Conservation (phyloP, 169 alveolate species). For the Plasmodium reichenowi region DNA sequence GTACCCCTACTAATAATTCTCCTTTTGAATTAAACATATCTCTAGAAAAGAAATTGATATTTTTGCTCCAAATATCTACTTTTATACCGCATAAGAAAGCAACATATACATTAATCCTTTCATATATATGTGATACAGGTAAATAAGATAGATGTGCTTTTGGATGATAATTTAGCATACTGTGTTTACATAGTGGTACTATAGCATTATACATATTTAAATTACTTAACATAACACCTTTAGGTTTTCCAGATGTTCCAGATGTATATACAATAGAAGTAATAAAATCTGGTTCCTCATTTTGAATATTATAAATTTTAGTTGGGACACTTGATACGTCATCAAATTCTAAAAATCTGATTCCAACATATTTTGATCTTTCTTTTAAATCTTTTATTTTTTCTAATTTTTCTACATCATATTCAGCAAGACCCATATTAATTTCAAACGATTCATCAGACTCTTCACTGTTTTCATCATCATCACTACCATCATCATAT, state of each 20-base stretch:
- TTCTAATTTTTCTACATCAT: constrained; percentile 1
- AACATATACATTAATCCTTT: constrained; percentile 87
- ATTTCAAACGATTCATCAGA: not conserved
- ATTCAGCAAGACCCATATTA: too few relatives aligned
- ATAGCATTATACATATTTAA: constrained; percentile 48
- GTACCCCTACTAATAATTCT: constrained; percentile 39
- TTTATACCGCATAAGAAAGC: constrained; percentile 6
- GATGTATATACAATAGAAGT: constrained; percentile 96
- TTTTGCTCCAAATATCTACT: constrained; percentile 42
- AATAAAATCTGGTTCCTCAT: constrained; percentile 83
- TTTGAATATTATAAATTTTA: not conserved
- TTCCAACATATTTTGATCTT: not conserved
- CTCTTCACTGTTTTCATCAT: not conserved
- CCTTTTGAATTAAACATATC: constrained; percentile 8
- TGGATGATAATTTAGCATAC: not conserved
- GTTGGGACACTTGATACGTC: not conserved
- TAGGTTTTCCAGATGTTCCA: constrained; percentile 99
- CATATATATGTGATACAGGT: constrained; percentile 97
- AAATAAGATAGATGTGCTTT: constrained; percentile 91
- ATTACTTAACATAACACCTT: constrained; percentile 96
- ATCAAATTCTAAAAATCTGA: not conserved
- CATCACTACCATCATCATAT: not conserved
- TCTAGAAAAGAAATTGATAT: constrained; percentile 3
- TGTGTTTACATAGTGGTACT: not conserved
- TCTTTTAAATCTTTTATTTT: constrained; percentile 5